phyloP scores from a whole-genome alignment of 805 yeast species.

The Ogataea nitratoaversa region DNA sequence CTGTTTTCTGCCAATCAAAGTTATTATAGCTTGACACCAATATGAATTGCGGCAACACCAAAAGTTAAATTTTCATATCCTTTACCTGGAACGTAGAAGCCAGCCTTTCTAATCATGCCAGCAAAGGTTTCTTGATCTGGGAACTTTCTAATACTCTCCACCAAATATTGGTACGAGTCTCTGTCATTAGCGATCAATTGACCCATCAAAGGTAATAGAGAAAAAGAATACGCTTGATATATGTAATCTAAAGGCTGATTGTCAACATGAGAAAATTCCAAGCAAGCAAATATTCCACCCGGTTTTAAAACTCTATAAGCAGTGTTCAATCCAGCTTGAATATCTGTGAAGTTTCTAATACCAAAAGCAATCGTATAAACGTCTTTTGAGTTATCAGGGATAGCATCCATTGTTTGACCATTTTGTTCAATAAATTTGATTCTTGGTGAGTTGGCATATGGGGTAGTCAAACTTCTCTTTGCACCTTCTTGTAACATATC shows the following conservation, averaged over 20 bases:
- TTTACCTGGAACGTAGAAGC: conserved; percentile 82
- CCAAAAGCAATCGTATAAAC: conserved; percentile 97
- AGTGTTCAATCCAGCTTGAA: conserved; percentile 90
- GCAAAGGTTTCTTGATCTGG: conserved; percentile 92
- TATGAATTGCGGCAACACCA: conserved; percentile 94
- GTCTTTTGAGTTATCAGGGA: conserved; percentile 85
- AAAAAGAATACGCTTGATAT: conserved; percentile 87
- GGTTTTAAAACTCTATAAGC: conserved; percentile 95
- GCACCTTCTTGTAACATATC: conserved; percentile 95
- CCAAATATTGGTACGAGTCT: conserved; percentile 93
- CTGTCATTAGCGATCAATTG: conserved; percentile 93
- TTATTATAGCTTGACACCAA: conserved; percentile 78
- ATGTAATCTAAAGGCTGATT: conserved; percentile 68
- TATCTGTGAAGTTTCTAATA: conserved; percentile 91
- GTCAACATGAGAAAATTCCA: conserved; percentile 90
- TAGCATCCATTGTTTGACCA: conserved; percentile 83
- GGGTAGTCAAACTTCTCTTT: conserved; percentile 55
- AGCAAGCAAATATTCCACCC: conserved; percentile 95
- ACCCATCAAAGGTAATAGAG: conserved; percentile 88
- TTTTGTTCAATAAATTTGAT: conserved; percentile 84
- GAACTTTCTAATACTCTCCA: conserved; percentile 87
- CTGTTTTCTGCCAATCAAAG: neutral
- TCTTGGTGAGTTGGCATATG: conserved; percentile 65
- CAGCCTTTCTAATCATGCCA: conserved; percentile 89
- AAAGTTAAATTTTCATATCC: conserved; percentile 94